These are phyloP conservation scores for Beauveria sp. DNA, from an alignment of 2,329 filamentous ascomycete genomes.

Conservation along the genomic window DNA sequence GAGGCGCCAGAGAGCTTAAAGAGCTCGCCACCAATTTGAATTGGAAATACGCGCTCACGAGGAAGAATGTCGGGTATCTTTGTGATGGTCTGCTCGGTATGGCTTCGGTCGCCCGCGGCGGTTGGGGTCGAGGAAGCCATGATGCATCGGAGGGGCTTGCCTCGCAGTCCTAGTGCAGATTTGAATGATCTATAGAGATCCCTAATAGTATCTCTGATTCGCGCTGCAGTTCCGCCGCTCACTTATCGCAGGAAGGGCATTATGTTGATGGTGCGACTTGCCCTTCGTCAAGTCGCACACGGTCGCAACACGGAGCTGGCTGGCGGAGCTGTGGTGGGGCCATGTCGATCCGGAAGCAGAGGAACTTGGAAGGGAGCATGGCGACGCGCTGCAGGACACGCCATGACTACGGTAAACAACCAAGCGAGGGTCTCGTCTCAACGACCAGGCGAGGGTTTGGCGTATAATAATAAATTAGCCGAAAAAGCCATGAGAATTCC, in stretches of 20 bases:
- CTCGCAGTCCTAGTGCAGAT: background rate
- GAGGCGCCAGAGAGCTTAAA: conserved; percentile 69
- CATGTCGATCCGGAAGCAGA: background rate
- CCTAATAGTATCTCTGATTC: background rate
- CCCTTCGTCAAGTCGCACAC: background rate
- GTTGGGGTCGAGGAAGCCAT: background rate
- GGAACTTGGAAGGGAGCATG: background rate
- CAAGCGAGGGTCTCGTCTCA: no score
- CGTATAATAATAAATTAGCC: no score
- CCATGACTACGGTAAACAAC: no score
- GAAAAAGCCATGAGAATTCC: no score
- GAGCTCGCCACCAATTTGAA: conserved; percentile 64
- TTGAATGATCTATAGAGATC: background rate
- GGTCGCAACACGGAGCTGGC: background rate
- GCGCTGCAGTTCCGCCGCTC: background rate
- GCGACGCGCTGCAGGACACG: background rate
- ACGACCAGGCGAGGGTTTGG: no score
- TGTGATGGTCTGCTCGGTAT: conserved; percentile 26
- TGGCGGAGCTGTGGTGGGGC: conserved; percentile 2
- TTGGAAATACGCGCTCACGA: conserved; percentile 65
- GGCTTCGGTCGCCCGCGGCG: background rate
- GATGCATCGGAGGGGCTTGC: background rate
- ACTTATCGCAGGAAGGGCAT: background rate
- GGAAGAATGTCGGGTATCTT: conserved; percentile 54
- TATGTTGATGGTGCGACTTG: background rate